A percentile compares a stretch with the other conserved stretches of the same genome.
These are phyloP conservation scores for Wallacemonas sp. DNA, from an alignment of 208 protist genomes.

Conservation along the genomic window DNA sequence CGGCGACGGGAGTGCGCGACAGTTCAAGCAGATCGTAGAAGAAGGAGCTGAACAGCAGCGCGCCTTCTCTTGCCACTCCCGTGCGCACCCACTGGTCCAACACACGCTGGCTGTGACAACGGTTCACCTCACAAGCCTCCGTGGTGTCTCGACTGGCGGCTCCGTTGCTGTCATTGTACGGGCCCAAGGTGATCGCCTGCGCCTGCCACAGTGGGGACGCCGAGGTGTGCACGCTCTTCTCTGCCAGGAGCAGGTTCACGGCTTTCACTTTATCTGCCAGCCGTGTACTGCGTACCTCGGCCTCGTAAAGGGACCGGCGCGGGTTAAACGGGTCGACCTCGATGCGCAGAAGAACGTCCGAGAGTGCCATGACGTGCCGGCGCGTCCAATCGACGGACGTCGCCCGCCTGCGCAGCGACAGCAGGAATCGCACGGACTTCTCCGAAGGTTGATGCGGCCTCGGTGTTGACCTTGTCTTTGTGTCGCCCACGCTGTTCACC, in stretches of 20 bases:
- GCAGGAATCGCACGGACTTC: too few relatives aligned
- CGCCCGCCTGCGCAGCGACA: too few relatives aligned
- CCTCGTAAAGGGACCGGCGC: not conserved
- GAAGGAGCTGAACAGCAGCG: slow-evolving; percentile 32
- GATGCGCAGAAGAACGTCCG: not conserved
- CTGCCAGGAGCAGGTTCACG: not conserved
- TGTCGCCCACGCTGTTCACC: not conserved
- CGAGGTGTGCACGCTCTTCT: slow-evolving; percentile 10
- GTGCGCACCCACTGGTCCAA: not conserved
- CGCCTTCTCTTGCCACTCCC: slow-evolving; percentile 29
- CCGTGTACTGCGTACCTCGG: not conserved
- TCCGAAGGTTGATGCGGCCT: too few relatives aligned
- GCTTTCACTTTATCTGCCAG: not conserved
- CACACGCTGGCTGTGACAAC: too few relatives aligned
- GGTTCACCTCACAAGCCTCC: too few relatives aligned
- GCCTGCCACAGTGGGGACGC: not conserved
- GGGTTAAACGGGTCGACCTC: not conserved
- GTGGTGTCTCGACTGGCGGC: too few relatives aligned
- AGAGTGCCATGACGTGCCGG: too few relatives aligned
- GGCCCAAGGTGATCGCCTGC: too few relatives aligned
- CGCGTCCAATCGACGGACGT: too few relatives aligned
- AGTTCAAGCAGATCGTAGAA: slow-evolving; percentile 19
- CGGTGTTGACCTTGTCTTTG: too few relatives aligned
- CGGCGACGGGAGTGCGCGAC: too few relatives aligned
- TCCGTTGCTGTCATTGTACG: too few relatives aligned